Evolutionary conservation across 2,329 filamentous ascomycete genomes (phyloP), one percentile per base, ranked within the genome.

Genomic region (Cryphonectria nitschkei): DNA sequence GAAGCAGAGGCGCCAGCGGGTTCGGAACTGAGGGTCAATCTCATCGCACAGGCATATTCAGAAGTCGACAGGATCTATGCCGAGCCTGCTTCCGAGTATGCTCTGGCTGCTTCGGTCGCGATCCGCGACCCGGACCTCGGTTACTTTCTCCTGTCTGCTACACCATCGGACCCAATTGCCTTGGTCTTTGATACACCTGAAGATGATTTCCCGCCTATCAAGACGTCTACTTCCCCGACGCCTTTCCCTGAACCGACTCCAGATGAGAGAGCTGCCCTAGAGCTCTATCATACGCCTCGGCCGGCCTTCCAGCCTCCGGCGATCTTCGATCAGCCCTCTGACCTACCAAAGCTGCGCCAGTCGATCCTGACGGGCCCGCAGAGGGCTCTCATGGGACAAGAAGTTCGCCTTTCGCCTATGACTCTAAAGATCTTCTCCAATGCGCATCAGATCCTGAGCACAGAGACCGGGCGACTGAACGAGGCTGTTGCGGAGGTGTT

Each of bases 401-500:
- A 92, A 76, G 84, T 95, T 68, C 86, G 88, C 71, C 85, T 94
- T 32, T 92, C 90, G 32, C 89, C 91, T 16, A 87, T 91, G 32
- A 93, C 91, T 1, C 84, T 95, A 26, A 87, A 90, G 74, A 84
- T 93, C 52, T 87, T 95, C 74, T 92, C 91, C 39, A 89, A 93
- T 71, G 89, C 89, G 0, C 93, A 95, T 78, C 89, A 91, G 76
- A 83, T 92, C 6, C 83, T 95, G 7, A 89, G 89, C 73, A 86
- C 87, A 13, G 92, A 95, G 79, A 93, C 91, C 0, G 85, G 91
- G 74, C 85, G 84, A 14, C 84, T 95, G 14, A 91, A 92, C 22
- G 82, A 87, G 60, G 92, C 91, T 1, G 92, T 91, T 0, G 88
- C 92, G 1, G 91, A 94, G 75, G 83, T 95, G 7, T 95, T 94